Base-by-base conservation (phyloP, 2,329 filamentous ascomycete species). In the Endoconidiophora laricicola region DNA sequence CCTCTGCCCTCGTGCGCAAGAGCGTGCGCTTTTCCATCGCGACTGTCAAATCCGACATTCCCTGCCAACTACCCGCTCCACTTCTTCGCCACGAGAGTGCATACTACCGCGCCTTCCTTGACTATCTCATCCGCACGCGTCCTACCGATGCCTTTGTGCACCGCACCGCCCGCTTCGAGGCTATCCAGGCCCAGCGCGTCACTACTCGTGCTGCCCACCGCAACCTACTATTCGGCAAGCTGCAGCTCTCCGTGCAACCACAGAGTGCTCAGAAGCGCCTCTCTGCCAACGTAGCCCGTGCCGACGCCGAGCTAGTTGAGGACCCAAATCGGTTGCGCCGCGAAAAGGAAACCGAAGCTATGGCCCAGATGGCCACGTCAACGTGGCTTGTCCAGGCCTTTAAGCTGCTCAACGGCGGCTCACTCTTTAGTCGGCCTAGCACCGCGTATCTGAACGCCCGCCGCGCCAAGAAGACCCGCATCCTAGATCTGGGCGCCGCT, bases 401-500 rank as follows among this genome's bases (percentile, higher is more conserved):
- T 58, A 79, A 76, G 63, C 68, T 74, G 54, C 69, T 81, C 53
- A 81, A 78, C 57, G 76, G 76, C 49, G 79, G 76, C n/a, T 70
- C 69, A 12, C 69, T 85, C 47, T 76, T 83, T 56, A 72, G 73
- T 22, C 74, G 76, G 3, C 79, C 79, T 14, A 70, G 82, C 41
- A 72, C 76, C 49, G 79, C 80, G 63, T 72, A 73, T 18, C 69
- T 81, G 38, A 70, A 40, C 5, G 22, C 24, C 4, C 41, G 42
- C 2, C 51, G 46, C 24, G 47, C 24, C 4, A 46, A 33, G 10
- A 73, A 79, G 22, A 68, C 79, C 3, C 72, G 83, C 33, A 81
- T 95, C 52, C 74, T 96, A 23, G 90, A 96, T 61, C 78, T 95
- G 33, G 87, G 85, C 45, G 88, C 88, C 42, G 81, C 90, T 60